Conservation (phyloP, 495 filamentous ascomycete genomes). For the Bryoglossum gracile region DNA sequence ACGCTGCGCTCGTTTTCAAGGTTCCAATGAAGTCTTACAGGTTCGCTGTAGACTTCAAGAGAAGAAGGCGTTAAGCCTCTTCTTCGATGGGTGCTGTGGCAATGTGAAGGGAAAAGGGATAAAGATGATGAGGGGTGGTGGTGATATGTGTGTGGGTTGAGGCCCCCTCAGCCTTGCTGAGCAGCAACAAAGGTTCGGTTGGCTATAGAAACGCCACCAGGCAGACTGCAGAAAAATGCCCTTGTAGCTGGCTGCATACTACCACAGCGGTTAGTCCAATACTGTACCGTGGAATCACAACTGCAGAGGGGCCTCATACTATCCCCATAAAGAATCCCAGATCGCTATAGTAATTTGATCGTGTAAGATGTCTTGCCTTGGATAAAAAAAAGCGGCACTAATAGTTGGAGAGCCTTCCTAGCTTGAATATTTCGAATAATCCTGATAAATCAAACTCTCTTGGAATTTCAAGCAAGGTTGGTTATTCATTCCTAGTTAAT, state of each 20-base stretch:
- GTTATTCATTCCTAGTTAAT: no score
- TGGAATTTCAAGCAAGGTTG: no score
- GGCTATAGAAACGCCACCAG: background rate
- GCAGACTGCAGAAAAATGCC: background rate
- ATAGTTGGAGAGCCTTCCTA: no score
- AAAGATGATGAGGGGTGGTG: background rate
- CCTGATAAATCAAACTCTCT: no score
- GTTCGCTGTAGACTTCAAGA: background rate
- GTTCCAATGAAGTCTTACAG: background rate
- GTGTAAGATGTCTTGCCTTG: no score
- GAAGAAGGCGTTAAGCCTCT: background rate
- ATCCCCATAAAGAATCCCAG: no score
- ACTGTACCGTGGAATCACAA: no score
- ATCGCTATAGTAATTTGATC: no score
- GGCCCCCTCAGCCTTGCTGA: background rate
- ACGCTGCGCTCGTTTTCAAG: conserved; percentile 5
- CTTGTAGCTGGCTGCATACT: background rate
- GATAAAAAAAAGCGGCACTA: no score
- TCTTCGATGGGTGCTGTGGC: background rate
- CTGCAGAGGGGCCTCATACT: no score
- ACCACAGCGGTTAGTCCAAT: no score
- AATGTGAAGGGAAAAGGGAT: background rate
- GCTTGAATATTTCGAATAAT: no score
- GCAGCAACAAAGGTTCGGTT: background rate
- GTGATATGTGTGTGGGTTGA: background rate